Conservation (phyloP, 495 filamentous ascomycete species). For the Xylona heveae region DNA sequence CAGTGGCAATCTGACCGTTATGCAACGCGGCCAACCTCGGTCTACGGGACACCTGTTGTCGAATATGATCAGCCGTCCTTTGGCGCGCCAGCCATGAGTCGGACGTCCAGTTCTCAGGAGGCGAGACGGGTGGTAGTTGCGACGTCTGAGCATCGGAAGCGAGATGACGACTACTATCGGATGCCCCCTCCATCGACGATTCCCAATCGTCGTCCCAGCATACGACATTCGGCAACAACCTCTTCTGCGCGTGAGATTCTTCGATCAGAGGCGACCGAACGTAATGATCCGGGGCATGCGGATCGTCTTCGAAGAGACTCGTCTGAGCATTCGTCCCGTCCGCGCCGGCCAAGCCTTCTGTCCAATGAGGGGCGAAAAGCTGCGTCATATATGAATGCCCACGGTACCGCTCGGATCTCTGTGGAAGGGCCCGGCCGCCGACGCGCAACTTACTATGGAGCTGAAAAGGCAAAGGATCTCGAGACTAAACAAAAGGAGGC, state of each 20-base stretch:
- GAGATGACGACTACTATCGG: neutral
- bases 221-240: neutral
- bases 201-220: neutral
- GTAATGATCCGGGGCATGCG: neutral
- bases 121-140: neutral
- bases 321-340: neutral
- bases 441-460: neutral
- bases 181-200: neutral
- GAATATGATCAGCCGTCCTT: neutral
- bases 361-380: neutral
- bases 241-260: neutral
- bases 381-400: neutral
- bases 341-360: neutral
- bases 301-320: neutral
- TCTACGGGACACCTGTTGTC: neutral
- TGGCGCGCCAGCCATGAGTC: neutral
- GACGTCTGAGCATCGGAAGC: neutral
- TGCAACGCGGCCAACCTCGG: neutral
- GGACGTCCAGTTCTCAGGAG: neutral
- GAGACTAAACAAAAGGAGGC: slow-evolving; percentile 1
- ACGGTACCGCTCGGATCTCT: neutral
- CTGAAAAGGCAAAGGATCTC: neutral
- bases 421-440: neutral
- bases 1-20: no score
- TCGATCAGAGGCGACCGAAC: neutral